These are phyloP conservation scores for Mucor racemosus DNA, from an alignment of 371 early-diverging fungal species.

Conservation along the genomic window DNA sequence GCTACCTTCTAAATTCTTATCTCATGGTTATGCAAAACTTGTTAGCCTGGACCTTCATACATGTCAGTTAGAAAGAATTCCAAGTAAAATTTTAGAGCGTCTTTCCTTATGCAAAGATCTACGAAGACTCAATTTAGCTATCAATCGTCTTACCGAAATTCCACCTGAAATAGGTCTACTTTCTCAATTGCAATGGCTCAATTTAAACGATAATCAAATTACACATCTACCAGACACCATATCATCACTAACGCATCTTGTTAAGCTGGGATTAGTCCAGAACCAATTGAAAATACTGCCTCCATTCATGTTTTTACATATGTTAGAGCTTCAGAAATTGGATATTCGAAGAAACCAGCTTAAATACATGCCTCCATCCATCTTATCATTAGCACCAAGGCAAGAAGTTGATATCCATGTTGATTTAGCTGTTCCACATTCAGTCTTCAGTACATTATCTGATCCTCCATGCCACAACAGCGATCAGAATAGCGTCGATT, in stretches of 20 bases:
- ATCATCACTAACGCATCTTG: conserved; percentile 56
- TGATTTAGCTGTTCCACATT: conserved; percentile 22
- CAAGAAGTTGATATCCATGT: conserved; percentile 25
- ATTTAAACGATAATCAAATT: conserved; percentile 72
- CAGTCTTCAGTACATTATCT: conserved; percentile 17
- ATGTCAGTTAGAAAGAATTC: conserved; percentile 50
- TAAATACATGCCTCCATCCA: conserved; percentile 51
- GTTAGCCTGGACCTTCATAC: conserved; percentile 70
- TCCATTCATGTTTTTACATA: conserved; percentile 38
- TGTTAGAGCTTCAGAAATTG: conserved; percentile 50
- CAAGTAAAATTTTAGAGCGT: conserved; percentile 24
- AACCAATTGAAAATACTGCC: conserved; percentile 64
- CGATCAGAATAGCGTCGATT: not conserved
- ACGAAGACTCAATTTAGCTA: conserved; percentile 65
- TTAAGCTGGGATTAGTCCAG: conserved; percentile 75
- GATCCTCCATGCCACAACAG: not conserved
- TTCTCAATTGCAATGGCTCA: conserved; percentile 68
- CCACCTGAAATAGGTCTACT: conserved; percentile 63
- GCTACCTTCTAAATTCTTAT: conserved; percentile 51
- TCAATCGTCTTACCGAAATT: conserved; percentile 58
- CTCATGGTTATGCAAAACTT: conserved; percentile 50
- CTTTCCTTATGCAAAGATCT: conserved; percentile 48
- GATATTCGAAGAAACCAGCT: conserved; percentile 60
- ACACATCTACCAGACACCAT: conserved; percentile 57
- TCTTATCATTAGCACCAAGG: conserved; percentile 31